These are phyloP conservation scores for Fraxinus angustifolia DNA, from an alignment of 305 asterid species.

Conservation along the genomic window DNA sequence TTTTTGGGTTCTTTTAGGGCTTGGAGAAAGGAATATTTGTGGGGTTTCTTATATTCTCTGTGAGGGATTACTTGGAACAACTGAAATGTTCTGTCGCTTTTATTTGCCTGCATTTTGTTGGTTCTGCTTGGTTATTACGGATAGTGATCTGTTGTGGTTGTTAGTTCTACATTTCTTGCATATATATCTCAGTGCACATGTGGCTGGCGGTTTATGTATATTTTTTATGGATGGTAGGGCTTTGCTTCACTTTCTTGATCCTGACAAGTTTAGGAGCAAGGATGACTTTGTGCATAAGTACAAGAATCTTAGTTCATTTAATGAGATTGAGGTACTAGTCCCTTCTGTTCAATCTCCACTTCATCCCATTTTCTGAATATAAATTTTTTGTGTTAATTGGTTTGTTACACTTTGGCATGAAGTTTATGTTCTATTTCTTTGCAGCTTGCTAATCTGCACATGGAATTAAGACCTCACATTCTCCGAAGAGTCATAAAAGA, in stretches of 20 bases:
- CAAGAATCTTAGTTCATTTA: constrained; percentile 91
- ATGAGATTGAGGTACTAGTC: constrained; percentile 73
- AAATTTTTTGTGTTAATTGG: neutral
- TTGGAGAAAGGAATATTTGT: neutral
- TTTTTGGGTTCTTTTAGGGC: neutral
- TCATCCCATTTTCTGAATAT: constrained; percentile 9
- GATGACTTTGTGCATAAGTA: constrained; percentile 92
- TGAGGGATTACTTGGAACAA: neutral
- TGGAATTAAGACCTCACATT: constrained; percentile 98
- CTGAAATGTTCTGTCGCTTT: neutral
- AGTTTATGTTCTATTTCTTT: constrained; percentile 15
- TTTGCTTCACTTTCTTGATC: constrained; percentile 98
- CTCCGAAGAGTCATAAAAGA: constrained; percentile 97
- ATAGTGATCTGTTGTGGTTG: neutral
- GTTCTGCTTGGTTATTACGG: neutral
- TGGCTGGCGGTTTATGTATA: constrained; percentile 12
- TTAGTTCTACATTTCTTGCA: neutral
- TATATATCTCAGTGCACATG: neutral
- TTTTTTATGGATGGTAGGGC: constrained; percentile 61
- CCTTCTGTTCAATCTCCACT: constrained; percentile 10
- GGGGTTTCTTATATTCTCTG: neutral
- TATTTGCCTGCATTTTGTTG: neutral
- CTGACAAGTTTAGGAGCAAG: constrained; percentile 81
- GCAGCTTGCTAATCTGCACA: constrained; percentile 95
- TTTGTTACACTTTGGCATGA: constrained; percentile 6